Percentiles rank a stretch among this genome's conserved stretches.
These are phyloP conservation scores for Xylaria sp. DNA, from an alignment of 495 filamentous ascomycete species.

Conservation along the genomic window DNA sequence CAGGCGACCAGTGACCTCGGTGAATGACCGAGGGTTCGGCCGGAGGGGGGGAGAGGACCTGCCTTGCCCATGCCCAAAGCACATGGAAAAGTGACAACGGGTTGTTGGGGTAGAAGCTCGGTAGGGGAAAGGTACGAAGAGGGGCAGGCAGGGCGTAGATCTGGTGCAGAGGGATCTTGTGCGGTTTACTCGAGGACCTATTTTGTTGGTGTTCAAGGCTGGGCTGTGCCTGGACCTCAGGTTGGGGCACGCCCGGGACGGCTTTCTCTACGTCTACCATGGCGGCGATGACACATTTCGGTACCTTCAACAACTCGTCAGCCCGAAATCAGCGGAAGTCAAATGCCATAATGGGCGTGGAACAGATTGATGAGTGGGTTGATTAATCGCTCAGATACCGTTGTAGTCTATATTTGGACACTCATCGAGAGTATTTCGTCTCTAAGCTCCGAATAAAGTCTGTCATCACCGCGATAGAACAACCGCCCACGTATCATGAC, in stretches of 20 bases:
- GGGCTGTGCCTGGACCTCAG: constrained; percentile 27
- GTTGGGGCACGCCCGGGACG: constrained; percentile 32
- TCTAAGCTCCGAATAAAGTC: constrained; percentile 61
- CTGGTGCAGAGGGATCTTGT: constrained; percentile 58
- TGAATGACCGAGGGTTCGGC: constrained; percentile 72
- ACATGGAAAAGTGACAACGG: constrained; percentile 85
- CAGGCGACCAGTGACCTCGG: constrained; percentile 75
- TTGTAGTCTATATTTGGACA: constrained; percentile 90
- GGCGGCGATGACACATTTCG: constrained; percentile 46
- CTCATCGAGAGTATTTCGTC: constrained; percentile 81
- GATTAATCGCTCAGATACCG: constrained; percentile 88
- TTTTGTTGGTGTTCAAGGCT: constrained; percentile 5
- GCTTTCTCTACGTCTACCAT: constrained; percentile 50
- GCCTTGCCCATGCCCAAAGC: constrained; percentile 74
- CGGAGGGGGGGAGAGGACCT: constrained; percentile 68
- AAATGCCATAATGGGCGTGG: not conserved
- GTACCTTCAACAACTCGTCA: constrained; percentile 38
- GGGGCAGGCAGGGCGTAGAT: constrained; percentile 85
- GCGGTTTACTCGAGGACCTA: constrained; percentile 25
- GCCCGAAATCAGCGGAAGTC: constrained; percentile 3
- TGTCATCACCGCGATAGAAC: constrained; percentile 66
- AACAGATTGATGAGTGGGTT: constrained; percentile 19
- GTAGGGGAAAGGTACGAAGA: constrained; percentile 79
- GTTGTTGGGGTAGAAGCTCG: constrained; percentile 88
- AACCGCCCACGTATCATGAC: not conserved